Evolutionary conservation across 108 stramenopile species (phyloP).

Genomic region (Pseudonitzschia multiseries): DNA sequence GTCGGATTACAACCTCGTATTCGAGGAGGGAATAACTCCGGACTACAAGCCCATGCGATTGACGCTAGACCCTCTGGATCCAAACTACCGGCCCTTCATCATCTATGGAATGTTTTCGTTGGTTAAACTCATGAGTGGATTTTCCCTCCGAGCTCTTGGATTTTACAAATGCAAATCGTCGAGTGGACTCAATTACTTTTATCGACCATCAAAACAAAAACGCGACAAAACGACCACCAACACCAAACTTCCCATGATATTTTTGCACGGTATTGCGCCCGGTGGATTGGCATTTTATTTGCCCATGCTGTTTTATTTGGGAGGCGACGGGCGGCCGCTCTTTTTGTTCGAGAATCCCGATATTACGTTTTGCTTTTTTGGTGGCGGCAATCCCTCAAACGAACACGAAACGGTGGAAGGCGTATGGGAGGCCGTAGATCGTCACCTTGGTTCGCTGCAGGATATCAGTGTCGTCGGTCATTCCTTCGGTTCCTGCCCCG

Average conservation of each 20-base stretch:
- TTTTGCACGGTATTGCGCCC: slow-evolving; percentile 90
- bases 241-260: slow-evolving; percentile 54
- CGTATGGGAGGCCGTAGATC: slow-evolving; percentile 44
- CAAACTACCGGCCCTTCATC: slow-evolving; percentile 67
- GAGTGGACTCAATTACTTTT: slow-evolving; percentile 25
- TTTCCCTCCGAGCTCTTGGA: slow-evolving; percentile 41
- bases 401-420: slow-evolving; percentile 70
- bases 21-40: slow-evolving; percentile 11
- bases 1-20: slow-evolving; percentile 31
- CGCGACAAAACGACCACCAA: background rate
- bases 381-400: slow-evolving; percentile 33
- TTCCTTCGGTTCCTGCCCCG: slow-evolving; percentile 84
- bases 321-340: slow-evolving; percentile 35
- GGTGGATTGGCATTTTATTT: slow-evolving; percentile 69
- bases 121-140: slow-evolving; percentile 37
- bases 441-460: slow-evolving; percentile 7
- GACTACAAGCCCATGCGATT: slow-evolving; percentile 41
- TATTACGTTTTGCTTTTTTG: slow-evolving; percentile 37
- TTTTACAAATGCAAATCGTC: slow-evolving; percentile 38
- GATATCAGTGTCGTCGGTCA: slow-evolving; percentile 69
- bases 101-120: slow-evolving; percentile 53
- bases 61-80: slow-evolving; percentile 60
- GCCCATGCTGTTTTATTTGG: slow-evolving; percentile 58
- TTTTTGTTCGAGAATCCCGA: slow-evolving; percentile 72
- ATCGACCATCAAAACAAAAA: slow-evolving; percentile 24